These are phyloP conservation scores for Moricandia moricandioides DNA, from an alignment of 345 rosid genomes.

Conservation along the genomic window DNA sequence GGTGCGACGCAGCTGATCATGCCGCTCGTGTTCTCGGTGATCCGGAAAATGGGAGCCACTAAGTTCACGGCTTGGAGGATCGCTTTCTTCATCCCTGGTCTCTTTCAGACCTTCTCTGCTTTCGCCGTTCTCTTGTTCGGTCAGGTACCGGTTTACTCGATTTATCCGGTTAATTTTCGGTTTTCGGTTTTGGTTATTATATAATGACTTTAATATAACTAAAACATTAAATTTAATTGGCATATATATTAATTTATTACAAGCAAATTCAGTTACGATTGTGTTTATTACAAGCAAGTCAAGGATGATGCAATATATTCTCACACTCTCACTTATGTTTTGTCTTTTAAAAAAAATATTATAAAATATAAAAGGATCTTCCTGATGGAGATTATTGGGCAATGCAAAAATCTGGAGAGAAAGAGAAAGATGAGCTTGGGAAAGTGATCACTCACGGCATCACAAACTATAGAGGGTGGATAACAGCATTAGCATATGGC, in stretches of 20 bases:
- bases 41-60: conserved; percentile 54
- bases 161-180: neutral
- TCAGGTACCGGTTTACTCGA: conserved; percentile 44
- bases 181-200: neutral
- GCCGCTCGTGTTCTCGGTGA: conserved; percentile 65
- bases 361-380: no score
- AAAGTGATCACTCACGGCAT: conserved; percentile 49
- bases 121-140: conserved; percentile 67
- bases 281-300: neutral
- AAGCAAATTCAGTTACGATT: neutral
- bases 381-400: conserved; percentile 67
- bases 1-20: conserved; percentile 89
- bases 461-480: conserved; percentile 84
- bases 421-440: conserved; percentile 54
- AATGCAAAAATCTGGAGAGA: conserved; percentile 66
- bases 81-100: conserved; percentile 78
- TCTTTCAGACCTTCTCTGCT: conserved; percentile 68
- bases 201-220: neutral
- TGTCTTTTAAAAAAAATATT: no score
- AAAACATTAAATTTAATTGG: neutral
- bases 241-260: neutral
- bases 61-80: conserved; percentile 90
- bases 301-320: neutral
- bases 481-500: conserved; percentile 79
- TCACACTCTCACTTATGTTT: neutral